phyloP scores from a whole-genome alignment of 2,329 filamentous ascomycete species.

The Botrytis paeoniae region DNA sequence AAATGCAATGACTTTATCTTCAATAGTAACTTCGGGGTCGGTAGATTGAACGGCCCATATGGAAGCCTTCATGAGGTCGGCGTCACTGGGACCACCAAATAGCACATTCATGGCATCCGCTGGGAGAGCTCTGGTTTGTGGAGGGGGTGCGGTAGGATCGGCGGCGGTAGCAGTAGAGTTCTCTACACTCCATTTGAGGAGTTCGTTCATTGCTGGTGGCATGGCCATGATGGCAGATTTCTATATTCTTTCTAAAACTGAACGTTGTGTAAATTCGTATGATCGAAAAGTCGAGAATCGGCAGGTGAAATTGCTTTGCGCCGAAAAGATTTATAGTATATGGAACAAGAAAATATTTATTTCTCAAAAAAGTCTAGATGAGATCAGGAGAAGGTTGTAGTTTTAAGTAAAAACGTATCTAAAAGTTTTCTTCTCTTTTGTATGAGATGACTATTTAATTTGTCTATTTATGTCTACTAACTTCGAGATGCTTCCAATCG shows the following conservation, averaged over 20 bases:
- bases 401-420: background rate
- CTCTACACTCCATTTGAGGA: slow-evolving; percentile 48
- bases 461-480: background rate
- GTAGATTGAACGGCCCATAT: slow-evolving; percentile 71
- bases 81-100: slow-evolving; percentile 82
- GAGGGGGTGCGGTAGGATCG: slow-evolving; percentile 32
- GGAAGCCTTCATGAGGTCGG: slow-evolving; percentile 83
- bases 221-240: slow-evolving; percentile 23
- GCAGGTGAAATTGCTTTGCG: background rate
- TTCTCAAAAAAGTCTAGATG: background rate
- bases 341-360: background rate
- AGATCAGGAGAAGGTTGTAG: background rate
- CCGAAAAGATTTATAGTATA: background rate
- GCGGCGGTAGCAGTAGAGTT: slow-evolving; percentile 49
- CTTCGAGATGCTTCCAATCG: slow-evolving; percentile 12
- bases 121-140: slow-evolving; percentile 49
- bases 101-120: slow-evolving; percentile 70
- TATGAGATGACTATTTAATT: background rate
- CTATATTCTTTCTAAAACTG: background rate
- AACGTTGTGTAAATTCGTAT: background rate
- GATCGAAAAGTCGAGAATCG: background rate
- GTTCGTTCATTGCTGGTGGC: slow-evolving; percentile 36
- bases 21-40: slow-evolving; percentile 61
- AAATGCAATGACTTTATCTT: slow-evolving; percentile 78
- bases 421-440: background rate